These are phyloP conservation scores for Iodosphaeria phyllophila DNA, from an alignment of 2,329 filamentous ascomycete genomes.

Conservation along the genomic window DNA sequence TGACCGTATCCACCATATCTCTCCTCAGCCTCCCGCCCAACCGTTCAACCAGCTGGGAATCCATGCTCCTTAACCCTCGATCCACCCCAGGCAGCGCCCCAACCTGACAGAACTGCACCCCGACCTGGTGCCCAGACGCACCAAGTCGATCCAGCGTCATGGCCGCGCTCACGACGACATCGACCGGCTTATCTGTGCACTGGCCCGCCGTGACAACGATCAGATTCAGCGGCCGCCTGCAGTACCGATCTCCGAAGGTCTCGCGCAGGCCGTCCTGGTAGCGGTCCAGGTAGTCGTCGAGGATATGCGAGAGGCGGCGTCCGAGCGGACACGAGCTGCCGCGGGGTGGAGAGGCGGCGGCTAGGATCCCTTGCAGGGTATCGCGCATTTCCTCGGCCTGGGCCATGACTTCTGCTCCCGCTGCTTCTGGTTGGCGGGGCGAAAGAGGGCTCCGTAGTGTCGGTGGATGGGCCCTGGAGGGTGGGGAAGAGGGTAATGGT, in stretches of 20 bases:
- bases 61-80: conserved; percentile 37
- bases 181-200: conserved; percentile 45
- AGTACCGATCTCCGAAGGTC: conserved; percentile 3
- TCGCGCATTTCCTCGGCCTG: conserved; percentile 8
- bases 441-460: no score
- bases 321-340: conserved; percentile 7
- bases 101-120: conserved; percentile 62
- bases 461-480: no score
- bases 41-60: conserved; percentile 39
- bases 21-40: conserved; percentile 30
- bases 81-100: conserved; percentile 40
- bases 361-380: conserved; percentile 11
- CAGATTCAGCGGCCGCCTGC: conserved; percentile 43
- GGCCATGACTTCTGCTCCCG: no score
- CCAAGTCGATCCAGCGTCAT: conserved; percentile 39
- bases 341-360: conserved; percentile 8
- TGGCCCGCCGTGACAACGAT: conserved; percentile 58
- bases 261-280: neutral
- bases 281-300: conserved; percentile 2
- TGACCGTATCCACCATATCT: conserved; percentile 60
- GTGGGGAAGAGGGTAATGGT: no score
- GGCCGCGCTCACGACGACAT: conserved; percentile 36
- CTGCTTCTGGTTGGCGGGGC: no score
- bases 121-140: conserved; percentile 48
- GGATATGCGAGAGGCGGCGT: conserved; percentile 5